Conservation (phyloP, 352 stramenopile genomes). For the Phytophthora citrophthora region DNA sequence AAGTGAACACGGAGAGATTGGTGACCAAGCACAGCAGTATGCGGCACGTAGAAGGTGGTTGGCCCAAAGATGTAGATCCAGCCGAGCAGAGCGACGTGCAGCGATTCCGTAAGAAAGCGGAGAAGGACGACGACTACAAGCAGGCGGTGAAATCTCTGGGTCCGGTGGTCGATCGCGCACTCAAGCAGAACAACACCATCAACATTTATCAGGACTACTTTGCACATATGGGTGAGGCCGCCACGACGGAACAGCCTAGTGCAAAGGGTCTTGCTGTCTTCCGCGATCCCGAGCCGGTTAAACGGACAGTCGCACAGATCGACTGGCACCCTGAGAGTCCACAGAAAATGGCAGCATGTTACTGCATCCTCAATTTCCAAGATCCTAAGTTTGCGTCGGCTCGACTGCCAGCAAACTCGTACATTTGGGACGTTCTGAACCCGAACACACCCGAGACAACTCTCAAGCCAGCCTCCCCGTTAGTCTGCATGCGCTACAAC, state of each 20-base stretch:
- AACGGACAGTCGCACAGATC: slow-evolving; percentile 95
- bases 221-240: slow-evolving; percentile 89
- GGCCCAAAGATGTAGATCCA: slow-evolving; percentile 97
- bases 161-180: slow-evolving; percentile 91
- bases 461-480: slow-evolving; percentile 89
- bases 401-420: slow-evolving; percentile 86
- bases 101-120: slow-evolving; percentile 96
- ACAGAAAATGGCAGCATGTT: slow-evolving; percentile 97
- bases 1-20: slow-evolving; percentile 94
- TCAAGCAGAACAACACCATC: slow-evolving; percentile 98
- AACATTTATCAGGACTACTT: slow-evolving; percentile 99
- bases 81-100: slow-evolving; percentile 96
- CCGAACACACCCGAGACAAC: slow-evolving; percentile 96
- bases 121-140: slow-evolving; percentile 98
- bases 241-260: slow-evolving; percentile 94
- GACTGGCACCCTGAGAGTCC: slow-evolving; percentile 97
- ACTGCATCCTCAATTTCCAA: slow-evolving; percentile 96
- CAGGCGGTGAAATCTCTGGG: slow-evolving; percentile 93
- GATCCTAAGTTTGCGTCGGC: slow-evolving; percentile 91
- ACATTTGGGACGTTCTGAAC: slow-evolving; percentile 98
- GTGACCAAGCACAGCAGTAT: slow-evolving; percentile 95
- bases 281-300: slow-evolving; percentile 94
- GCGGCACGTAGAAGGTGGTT: slow-evolving; percentile 95
- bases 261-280: slow-evolving; percentile 97
- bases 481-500: slow-evolving; percentile 95